These are phyloP conservation scores for Camelina neglecta DNA, from an alignment of 345 rosid genomes.

Conservation along the genomic window DNA sequence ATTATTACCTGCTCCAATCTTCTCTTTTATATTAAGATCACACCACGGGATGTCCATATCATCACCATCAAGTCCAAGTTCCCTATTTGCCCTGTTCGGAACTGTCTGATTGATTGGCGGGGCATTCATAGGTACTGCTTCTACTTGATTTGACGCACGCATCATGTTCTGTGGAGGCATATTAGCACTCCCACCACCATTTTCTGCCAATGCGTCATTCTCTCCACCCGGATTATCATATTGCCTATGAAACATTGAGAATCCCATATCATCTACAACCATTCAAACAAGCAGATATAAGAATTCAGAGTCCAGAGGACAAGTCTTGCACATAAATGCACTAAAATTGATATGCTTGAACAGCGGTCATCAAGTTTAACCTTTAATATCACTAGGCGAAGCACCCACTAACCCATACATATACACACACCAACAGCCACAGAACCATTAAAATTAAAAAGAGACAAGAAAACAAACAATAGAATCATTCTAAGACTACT, in stretches of 20 bases:
- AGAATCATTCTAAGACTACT: conserved; percentile 12
- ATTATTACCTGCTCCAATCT: conserved; percentile 92
- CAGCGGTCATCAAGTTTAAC: conserved; percentile 6
- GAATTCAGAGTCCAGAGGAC: conserved; percentile 28
- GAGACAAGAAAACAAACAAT: conserved; percentile 17
- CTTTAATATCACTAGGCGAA: conserved; percentile 5
- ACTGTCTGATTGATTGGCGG: conserved; percentile 52
- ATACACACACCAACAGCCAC: conserved; percentile 13
- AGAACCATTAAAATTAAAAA: conserved; percentile 12
- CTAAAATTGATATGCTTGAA: conserved; percentile 21
- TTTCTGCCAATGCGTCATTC: conserved; percentile 53
- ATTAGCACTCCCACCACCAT: conserved; percentile 48
- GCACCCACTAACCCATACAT: conserved; percentile 8
- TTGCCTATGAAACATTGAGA: conserved; percentile 60
- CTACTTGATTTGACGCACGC: conserved; percentile 50
- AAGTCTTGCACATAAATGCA: conserved; percentile 18
- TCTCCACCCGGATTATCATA: conserved; percentile 54
- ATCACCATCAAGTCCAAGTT: conserved; percentile 72
- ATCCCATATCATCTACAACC: conserved; percentile 56
- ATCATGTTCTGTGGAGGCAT: conserved; percentile 54
- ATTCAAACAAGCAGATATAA: conserved; percentile 37
- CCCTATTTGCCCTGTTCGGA: conserved; percentile 55
- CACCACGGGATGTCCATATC: conserved; percentile 91
- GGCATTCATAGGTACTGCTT: conserved; percentile 50
- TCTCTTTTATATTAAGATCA: conserved; percentile 88